Percentiles rank a stretch among this genome's conserved stretches.
Conservation (phyloP, 1,139 yeast species). For the Kodamaea sp. region DNA sequence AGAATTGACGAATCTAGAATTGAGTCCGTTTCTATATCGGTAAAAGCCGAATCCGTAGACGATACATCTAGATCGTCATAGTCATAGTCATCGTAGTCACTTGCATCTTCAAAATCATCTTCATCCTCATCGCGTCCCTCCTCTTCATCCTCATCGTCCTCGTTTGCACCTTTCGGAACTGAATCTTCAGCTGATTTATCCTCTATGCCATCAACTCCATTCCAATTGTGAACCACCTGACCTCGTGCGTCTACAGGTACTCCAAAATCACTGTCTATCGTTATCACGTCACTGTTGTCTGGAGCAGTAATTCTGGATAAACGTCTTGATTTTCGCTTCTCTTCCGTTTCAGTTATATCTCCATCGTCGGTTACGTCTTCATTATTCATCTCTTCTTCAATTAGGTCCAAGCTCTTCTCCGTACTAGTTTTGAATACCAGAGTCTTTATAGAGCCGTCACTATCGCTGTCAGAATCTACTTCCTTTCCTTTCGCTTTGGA, state of each 20-base stretch:
- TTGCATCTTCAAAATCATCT: slow-evolving; percentile 7
- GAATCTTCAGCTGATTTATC: not conserved
- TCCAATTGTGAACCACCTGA: slow-evolving; percentile 19
- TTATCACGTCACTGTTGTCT: slow-evolving; percentile 20
- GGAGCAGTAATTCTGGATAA: slow-evolving; percentile 1
- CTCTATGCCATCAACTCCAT: slow-evolving; percentile 1
- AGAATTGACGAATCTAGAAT: slow-evolving; percentile 35
- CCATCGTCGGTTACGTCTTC: slow-evolving; percentile 17
- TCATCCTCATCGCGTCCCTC: slow-evolving; percentile 2
- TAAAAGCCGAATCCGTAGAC: slow-evolving; percentile 45
- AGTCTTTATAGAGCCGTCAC: slow-evolving; percentile 21
- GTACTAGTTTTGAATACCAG: slow-evolving; percentile 10
- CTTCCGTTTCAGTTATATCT: slow-evolving; percentile 15
- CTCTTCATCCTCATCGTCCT: slow-evolving; percentile 1
- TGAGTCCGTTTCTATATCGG: slow-evolving; percentile 46
- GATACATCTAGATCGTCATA: slow-evolving; percentile 26
- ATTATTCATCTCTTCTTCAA: slow-evolving; percentile 20
- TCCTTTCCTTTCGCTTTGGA: slow-evolving; percentile 12
- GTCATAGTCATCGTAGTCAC: slow-evolving; percentile 12
- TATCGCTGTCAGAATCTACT: slow-evolving; percentile 16
- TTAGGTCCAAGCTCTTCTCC: slow-evolving; percentile 18
- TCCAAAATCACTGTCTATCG: slow-evolving; percentile 39
- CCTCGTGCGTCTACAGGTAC: slow-evolving; percentile 26
- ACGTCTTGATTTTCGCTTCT: slow-evolving; percentile 6
- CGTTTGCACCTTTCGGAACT: slow-evolving; percentile 7